phyloP scores from a whole-genome alignment of 78 protist species.

The Chrysochromulina tobinii region DNA sequence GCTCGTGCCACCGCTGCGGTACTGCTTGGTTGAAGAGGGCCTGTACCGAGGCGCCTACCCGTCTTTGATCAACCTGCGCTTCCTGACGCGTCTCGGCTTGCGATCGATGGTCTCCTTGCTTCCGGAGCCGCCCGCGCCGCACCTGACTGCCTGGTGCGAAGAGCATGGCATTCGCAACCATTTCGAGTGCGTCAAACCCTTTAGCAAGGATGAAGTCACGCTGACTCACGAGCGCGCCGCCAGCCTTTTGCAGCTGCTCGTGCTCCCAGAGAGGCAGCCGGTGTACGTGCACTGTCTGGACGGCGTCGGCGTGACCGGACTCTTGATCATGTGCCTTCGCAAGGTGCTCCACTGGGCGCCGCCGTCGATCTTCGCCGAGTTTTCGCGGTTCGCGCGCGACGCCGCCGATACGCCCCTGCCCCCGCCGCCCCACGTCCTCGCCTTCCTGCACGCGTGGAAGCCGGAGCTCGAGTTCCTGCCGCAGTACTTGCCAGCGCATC shows the following conservation, averaged over 20 bases:
- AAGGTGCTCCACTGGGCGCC: neutral
- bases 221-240: neutral
- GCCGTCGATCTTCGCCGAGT: neutral
- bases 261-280: neutral
- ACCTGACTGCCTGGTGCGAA: slow-evolving; percentile 23
- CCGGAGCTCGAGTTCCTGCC: no score
- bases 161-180: neutral
- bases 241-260: neutral
- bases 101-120: slow-evolving; percentile 51
- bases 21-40: slow-evolving; percentile 48
- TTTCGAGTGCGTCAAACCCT: neutral
- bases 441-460: no score
- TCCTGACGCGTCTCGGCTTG: slow-evolving; percentile 32
- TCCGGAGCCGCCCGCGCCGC: slow-evolving; percentile 57
- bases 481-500: no score
- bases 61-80: slow-evolving; percentile 46
- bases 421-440: no score
- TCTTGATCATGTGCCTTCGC: neutral
- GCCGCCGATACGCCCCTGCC: no score
- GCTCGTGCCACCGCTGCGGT: slow-evolving; percentile 54
- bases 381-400: neutral
- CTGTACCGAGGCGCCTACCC: slow-evolving; percentile 64
- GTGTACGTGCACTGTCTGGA: slow-evolving; percentile 67
- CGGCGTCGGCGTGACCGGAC: slow-evolving; percentile 39
- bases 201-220: neutral